phyloP scores from a whole-genome alignment of 2,329 filamentous ascomycete genomes.

The Beauveria asiatica region DNA sequence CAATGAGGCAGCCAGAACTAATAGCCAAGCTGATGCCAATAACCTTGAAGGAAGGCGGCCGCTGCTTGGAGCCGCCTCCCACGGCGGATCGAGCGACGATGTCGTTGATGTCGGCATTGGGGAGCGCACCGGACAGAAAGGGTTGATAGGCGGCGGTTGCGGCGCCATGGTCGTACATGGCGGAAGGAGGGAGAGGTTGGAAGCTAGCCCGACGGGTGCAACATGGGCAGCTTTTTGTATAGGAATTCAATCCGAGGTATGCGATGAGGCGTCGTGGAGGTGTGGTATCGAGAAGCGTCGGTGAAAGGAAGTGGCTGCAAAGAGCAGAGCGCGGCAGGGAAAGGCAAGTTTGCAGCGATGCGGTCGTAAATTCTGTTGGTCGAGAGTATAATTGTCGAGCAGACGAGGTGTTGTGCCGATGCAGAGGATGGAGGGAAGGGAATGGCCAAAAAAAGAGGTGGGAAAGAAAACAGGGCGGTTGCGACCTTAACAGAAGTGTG shows the following conservation, averaged over 20 bases:
- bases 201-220: neutral
- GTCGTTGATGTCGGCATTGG: neutral
- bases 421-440: neutral
- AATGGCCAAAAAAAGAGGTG: neutral
- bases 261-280: neutral
- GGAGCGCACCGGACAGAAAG: neutral
- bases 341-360: neutral
- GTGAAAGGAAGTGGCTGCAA: neutral
- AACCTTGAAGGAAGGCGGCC: slow-evolving; percentile 62
- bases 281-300: neutral
- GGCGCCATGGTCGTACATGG: slow-evolving; percentile 8
- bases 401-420: neutral
- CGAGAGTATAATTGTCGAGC: neutral
- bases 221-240: neutral
- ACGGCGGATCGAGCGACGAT: neutral
- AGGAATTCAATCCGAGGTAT: neutral
- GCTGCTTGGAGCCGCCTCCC: slow-evolving; percentile 14
- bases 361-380: neutral
- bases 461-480: neutral
- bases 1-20: slow-evolving; percentile 85
- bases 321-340: neutral
- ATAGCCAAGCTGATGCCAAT: slow-evolving; percentile 82
- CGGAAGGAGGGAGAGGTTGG: neutral
- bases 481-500: neutral
- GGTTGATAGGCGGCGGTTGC: slow-evolving; percentile 4